Evolutionary conservation across 805 yeast genomes (phyloP).

Genomic region (Lipomyces yamadae): DNA sequence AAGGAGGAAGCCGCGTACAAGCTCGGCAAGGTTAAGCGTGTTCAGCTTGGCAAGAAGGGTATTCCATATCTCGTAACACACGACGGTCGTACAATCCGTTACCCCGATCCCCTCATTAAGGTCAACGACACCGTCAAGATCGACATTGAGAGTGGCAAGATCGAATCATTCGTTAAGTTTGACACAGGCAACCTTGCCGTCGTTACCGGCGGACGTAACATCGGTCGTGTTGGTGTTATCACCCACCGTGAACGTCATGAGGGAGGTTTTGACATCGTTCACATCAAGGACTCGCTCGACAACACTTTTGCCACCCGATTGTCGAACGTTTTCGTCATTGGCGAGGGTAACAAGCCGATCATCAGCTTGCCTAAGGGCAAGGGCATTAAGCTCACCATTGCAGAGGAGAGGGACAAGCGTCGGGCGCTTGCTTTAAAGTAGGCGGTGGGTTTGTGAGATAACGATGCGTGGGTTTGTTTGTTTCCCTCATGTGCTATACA

Average conservation of each 20-base stretch:
- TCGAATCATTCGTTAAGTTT: conserved; percentile 84
- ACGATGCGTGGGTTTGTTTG: conserved; percentile 11
- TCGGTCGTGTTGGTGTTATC: conserved; percentile 97
- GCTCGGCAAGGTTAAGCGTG: conserved; percentile 97
- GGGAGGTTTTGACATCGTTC: conserved; percentile 97
- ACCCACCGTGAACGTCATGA: conserved; percentile 97
- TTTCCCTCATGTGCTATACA: conserved; percentile 11
- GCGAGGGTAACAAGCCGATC: conserved; percentile 94
- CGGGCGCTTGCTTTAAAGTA: conserved; percentile 57
- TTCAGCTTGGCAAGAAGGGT: conserved; percentile 97
- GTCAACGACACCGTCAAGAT: conserved; percentile 98
- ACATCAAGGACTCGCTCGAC: conserved; percentile 92
- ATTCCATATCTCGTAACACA: conserved; percentile 98
- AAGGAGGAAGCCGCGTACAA: conserved; percentile 98
- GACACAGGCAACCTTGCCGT: conserved; percentile 90
- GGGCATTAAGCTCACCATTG: conserved; percentile 94
- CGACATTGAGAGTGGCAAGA: conserved; percentile 95
- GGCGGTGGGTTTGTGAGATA: conserved; percentile 8
- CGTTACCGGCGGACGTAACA: conserved; percentile 98
- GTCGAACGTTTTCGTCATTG: conserved; percentile 89
- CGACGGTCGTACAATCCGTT: conserved; percentile 99
- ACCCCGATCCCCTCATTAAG: conserved; percentile 97
- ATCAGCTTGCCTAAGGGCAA: conserved; percentile 98
- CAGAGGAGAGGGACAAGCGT: conserved; percentile 99
- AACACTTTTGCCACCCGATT: conserved; percentile 96